A percentile compares a stretch with the other conserved stretches of the same genome.
phyloP scores from a whole-genome alignment of 2,329 filamentous ascomycete genomes.

The Colletotrichum sojae region DNA sequence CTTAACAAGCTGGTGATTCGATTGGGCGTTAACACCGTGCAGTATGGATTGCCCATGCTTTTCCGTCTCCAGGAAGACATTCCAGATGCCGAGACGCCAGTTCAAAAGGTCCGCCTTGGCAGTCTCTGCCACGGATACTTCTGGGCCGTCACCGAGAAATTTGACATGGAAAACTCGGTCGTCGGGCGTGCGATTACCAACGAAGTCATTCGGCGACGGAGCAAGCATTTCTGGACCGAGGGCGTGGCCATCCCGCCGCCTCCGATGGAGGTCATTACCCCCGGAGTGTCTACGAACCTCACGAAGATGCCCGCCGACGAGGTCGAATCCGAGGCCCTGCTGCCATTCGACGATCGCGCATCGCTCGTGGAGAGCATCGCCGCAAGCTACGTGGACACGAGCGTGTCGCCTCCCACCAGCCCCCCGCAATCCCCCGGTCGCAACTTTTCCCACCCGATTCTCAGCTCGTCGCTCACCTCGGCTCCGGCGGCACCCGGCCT shows the following conservation, averaged over 20 bases:
- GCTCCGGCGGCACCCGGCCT: conserved; percentile 57
- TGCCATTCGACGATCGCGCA: conserved; percentile 81
- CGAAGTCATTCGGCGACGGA: conserved; percentile 82
- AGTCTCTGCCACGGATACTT: conserved; percentile 92
- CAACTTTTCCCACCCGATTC: conserved; percentile 72
- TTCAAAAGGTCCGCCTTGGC: conserved; percentile 83
- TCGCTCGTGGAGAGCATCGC: conserved; percentile 83
- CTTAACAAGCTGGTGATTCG: conserved; percentile 80
- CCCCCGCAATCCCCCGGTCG: conserved; percentile 79
- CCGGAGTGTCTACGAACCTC: conserved; percentile 60
- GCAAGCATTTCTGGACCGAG: conserved; percentile 84
- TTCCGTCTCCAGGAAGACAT: conserved; percentile 91
- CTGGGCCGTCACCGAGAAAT: conserved; percentile 82
- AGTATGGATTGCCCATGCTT: conserved; percentile 88
- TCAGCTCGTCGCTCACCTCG: conserved; percentile 63
- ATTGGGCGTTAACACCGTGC: conserved; percentile 85
- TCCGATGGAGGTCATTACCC: conserved; percentile 72
- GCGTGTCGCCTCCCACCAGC: conserved; percentile 76
- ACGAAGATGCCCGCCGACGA: conserved; percentile 64
- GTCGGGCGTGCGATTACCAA: conserved; percentile 80
- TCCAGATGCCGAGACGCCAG: conserved; percentile 72
- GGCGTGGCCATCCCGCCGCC: conserved; percentile 80
- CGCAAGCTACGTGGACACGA: conserved; percentile 75
- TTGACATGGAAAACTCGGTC: conserved; percentile 79
- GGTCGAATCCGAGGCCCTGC: conserved; percentile 74